Percentiles rank a stretch among this genome's conserved stretches.
These are phyloP conservation scores for Pyrenochaeta sp. DNA, from an alignment of 2,329 filamentous ascomycete species.

Conservation along the genomic window DNA sequence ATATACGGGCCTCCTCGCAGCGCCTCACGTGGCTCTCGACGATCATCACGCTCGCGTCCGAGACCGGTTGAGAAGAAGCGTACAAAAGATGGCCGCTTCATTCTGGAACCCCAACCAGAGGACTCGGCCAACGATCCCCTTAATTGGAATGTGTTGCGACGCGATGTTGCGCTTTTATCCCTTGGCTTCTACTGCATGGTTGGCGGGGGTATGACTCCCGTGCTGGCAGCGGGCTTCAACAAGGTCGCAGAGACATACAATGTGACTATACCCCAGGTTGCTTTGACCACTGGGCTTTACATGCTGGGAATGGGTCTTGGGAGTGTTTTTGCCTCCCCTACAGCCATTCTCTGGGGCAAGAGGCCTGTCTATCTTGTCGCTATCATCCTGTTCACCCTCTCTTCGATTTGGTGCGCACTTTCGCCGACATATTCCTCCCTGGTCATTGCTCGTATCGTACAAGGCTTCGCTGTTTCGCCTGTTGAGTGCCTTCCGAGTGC, in stretches of 20 bases:
- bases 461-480: conserved; percentile 86
- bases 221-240: conserved; percentile 88
- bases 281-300: conserved; percentile 88
- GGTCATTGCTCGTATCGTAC: conserved; percentile 81
- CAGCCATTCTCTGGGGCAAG: conserved; percentile 90
- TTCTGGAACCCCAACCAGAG: conserved; percentile 90
- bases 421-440: conserved; percentile 83
- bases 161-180: conserved; percentile 80
- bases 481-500: conserved; percentile 93
- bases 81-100: conserved; percentile 81
- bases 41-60: conserved; percentile 26
- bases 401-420: conserved; percentile 84
- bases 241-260: conserved; percentile 73
- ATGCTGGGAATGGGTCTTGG: conserved; percentile 93
- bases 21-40: conserved; percentile 29
- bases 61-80: conserved; percentile 67
- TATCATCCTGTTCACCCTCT: conserved; percentile 76
- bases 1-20: conserved; percentile 29
- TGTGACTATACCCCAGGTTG: conserved; percentile 74
- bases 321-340: conserved; percentile 83
- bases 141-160: conserved; percentile 85
- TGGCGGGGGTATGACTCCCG: conserved; percentile 89
- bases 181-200: conserved; percentile 93
- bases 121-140: conserved; percentile 89
- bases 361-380: conserved; percentile 85